Evolutionary conservation across 1,139 yeast genomes (phyloP).

Genomic region (Yamadazyma triangularis): DNA sequence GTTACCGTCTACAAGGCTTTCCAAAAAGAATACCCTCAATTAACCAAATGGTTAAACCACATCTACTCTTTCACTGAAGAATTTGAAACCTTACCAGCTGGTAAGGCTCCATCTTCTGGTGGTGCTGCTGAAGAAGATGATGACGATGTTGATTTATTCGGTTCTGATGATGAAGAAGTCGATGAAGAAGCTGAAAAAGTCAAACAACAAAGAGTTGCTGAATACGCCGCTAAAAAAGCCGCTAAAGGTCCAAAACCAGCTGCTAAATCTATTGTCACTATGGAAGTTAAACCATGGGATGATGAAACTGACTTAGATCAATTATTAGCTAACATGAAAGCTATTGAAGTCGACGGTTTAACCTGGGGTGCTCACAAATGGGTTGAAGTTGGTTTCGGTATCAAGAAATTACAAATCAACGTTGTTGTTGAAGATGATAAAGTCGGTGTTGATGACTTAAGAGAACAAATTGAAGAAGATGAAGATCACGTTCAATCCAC

Average conservation of each 20-base stretch:
- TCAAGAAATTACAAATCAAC: slow-evolving; percentile 98
- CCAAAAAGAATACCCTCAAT: slow-evolving; percentile 89
- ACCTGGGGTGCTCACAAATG: slow-evolving; percentile 98
- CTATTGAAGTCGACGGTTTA: slow-evolving; percentile 85
- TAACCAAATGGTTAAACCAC: slow-evolving; percentile 98
- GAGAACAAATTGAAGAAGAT: slow-evolving; percentile 80
- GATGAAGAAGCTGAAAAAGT: slow-evolving; percentile 96
- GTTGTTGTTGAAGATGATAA: slow-evolving; percentile 95
- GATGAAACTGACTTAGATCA: slow-evolving; percentile 95
- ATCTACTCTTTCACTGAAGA: slow-evolving; percentile 87
- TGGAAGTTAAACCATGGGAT: slow-evolving; percentile 99
- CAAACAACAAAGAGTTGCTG: slow-evolving; percentile 96
- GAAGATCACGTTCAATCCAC: slow-evolving; percentile 99
- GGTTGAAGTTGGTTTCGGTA: slow-evolving; percentile 98
- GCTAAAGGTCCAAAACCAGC: slow-evolving; percentile 97
- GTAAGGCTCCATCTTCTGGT: slow-evolving; percentile 53
- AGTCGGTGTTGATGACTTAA: slow-evolving; percentile 91
- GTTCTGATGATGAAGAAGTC: slow-evolving; percentile 89
- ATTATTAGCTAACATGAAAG: slow-evolving; percentile 81
- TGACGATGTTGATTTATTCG: slow-evolving; percentile 90
- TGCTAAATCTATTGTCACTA: slow-evolving; percentile 94
- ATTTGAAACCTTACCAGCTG: slow-evolving; percentile 80
- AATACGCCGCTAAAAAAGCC: slow-evolving; percentile 96
- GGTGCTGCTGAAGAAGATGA: slow-evolving; percentile 73
- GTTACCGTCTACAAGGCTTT: slow-evolving; percentile 93